These are phyloP conservation scores for Metschnikowia cubensis DNA, from an alignment of 805 yeast genomes.

Conservation along the genomic window DNA sequence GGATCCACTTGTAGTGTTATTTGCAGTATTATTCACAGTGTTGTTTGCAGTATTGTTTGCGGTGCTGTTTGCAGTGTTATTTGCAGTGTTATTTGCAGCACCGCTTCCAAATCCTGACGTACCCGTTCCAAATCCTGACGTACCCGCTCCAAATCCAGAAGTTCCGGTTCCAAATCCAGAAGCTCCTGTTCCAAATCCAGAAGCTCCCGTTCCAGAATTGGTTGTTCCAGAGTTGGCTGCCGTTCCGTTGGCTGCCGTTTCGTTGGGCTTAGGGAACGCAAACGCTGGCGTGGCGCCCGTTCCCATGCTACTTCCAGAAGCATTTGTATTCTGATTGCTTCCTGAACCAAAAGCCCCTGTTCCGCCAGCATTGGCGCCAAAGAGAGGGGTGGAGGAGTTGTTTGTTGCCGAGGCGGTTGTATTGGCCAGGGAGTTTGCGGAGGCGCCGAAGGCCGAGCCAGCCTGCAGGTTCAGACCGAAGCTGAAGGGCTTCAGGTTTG, in stretches of 20 bases:
- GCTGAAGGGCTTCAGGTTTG: background rate
- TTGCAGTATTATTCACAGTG: no score
- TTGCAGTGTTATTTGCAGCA: no score
- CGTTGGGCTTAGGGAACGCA: no score
- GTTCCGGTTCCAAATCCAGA: background rate
- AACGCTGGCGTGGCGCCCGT: background rate
- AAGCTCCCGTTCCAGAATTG: background rate
- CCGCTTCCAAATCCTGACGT: no score
- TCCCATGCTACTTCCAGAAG: background rate
- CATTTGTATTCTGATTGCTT: background rate
- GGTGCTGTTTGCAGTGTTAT: no score
- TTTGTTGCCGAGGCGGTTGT: background rate
- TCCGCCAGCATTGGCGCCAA: background rate
- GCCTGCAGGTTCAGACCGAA: constrained; percentile 1
- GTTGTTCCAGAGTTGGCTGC: background rate
- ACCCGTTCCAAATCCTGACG: background rate
- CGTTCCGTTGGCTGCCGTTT: no score
- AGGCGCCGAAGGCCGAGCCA: constrained; percentile 6
- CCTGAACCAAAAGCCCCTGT: background rate
- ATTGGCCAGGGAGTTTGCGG: background rate
- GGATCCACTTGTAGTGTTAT: no score
- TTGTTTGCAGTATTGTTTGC: no score
- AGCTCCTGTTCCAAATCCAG: background rate
- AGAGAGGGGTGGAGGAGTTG: background rate
- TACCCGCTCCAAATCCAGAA: background rate